Evolutionary conservation across 345 rosid genomes (phyloP).

Genomic region (Eucalyptus regnans): DNA sequence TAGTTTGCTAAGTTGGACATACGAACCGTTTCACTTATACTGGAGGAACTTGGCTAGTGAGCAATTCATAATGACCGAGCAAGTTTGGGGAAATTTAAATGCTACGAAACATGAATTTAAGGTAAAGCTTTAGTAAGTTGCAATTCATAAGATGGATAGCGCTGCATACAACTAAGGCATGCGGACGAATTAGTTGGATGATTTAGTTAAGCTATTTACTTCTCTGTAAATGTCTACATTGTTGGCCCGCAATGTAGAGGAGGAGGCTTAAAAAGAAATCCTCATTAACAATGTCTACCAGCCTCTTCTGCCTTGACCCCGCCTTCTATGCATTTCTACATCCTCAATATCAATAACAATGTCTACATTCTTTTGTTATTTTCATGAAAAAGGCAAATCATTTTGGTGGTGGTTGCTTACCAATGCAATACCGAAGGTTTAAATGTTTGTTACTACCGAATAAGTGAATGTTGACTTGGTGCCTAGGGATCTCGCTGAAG

Average conservation of each 20-base stretch:
- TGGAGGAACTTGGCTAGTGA: neutral
- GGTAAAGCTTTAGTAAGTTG: conserved; percentile 1
- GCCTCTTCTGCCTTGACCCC: neutral
- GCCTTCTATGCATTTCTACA: neutral
- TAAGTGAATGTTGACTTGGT: neutral
- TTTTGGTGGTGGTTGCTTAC: neutral
- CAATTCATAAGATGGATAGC: conserved; percentile 23
- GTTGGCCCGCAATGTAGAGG: neutral
- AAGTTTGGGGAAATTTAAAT: conserved; percentile 4
- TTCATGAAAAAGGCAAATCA: neutral
- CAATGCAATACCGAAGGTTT: neutral
- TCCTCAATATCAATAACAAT: too few species aligned
- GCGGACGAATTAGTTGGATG: neutral
- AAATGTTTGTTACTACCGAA: neutral
- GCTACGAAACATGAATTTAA: conserved; percentile 5
- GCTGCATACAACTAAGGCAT: neutral
- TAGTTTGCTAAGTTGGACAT: neutral
- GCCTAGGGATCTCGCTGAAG: neutral
- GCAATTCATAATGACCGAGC: neutral
- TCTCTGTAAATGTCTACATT: too few species aligned
- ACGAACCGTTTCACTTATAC: neutral
- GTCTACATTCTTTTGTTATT: neutral
- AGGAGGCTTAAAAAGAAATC: too few species aligned
- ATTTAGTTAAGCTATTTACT: neutral
- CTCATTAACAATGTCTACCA: neutral